Evolutionary conservation across 345 rosid genomes (phyloP).

Genomic region (Mercurialis annua): DNA sequence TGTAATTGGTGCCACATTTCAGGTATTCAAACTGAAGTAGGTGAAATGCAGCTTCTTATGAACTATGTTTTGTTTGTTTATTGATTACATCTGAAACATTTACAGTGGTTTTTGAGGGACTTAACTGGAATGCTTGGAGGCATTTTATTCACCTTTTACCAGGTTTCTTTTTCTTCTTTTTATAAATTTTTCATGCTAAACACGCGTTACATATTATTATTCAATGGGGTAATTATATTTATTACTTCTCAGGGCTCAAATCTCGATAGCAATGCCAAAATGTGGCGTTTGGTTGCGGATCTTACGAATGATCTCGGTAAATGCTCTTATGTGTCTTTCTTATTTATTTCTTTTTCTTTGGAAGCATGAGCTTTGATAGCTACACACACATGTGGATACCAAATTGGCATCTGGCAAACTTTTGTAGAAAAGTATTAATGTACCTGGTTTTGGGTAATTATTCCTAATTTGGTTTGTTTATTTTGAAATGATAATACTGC

Average conservation of each 20-base stretch:
- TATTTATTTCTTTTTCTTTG: background rate
- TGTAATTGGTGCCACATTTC: conserved; percentile 92
- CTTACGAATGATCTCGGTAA: conserved; percentile 96
- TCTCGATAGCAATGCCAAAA: conserved; percentile 89
- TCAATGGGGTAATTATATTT: background rate
- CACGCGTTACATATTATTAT: too few species aligned
- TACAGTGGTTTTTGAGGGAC: conserved; percentile 95
- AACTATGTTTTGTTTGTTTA: background rate
- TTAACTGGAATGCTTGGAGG: conserved; percentile 98
- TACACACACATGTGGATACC: background rate
- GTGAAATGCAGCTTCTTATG: background rate
- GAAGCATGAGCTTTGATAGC: background rate
- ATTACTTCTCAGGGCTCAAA: conserved; percentile 67
- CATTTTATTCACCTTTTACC: conserved; percentile 85
- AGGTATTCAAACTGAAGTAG: too few species aligned
- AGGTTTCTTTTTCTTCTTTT: conserved; percentile 37
- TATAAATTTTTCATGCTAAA: too few species aligned
- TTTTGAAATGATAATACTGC: conserved; percentile 13
- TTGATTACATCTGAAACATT: background rate
- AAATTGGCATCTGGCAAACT: background rate
- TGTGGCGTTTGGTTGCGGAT: conserved; percentile 97
- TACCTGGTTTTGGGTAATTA: background rate
- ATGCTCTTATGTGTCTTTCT: conserved; percentile 19
- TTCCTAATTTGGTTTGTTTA: background rate
- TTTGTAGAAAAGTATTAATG: background rate